phyloP scores from a whole-genome alignment of 768 basidiomycete species.

The Rhodotorula graminis region DNA sequence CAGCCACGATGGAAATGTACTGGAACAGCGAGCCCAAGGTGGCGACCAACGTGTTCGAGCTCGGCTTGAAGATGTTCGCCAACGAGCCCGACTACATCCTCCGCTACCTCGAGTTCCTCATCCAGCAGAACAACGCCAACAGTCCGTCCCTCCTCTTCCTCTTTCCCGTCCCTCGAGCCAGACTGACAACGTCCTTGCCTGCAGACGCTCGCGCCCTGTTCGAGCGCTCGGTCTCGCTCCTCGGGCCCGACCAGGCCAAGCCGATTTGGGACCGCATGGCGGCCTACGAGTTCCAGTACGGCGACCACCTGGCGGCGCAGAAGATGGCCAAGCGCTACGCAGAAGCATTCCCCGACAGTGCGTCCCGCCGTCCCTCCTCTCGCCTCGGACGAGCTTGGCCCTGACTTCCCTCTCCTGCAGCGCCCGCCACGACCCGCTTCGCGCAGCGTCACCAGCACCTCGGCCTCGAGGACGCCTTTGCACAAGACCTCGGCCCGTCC shows the following conservation, averaged over 20 bases:
- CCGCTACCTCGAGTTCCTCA: slow-evolving; percentile 84
- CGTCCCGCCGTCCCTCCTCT: slow-evolving; percentile 37
- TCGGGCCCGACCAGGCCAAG: slow-evolving; percentile 64
- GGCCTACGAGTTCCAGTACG: slow-evolving; percentile 88
- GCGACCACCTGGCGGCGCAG: slow-evolving; percentile 79
- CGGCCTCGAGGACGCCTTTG: slow-evolving; percentile 80
- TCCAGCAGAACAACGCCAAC: slow-evolving; percentile 89
- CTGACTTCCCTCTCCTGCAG: slow-evolving; percentile 49
- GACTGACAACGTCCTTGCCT: background rate
- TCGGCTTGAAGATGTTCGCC: slow-evolving; percentile 75
- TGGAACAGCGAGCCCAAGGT: slow-evolving; percentile 70
- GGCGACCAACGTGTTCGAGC: slow-evolving; percentile 87
- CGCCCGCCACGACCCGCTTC: slow-evolving; percentile 78
- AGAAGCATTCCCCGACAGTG: slow-evolving; percentile 80
- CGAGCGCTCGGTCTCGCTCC: slow-evolving; percentile 75
- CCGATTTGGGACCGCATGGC: slow-evolving; percentile 96
- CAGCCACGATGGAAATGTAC: slow-evolving; percentile 93
- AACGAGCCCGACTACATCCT: slow-evolving; percentile 70
- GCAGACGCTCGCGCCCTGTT: slow-evolving; percentile 93
- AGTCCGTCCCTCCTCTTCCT: slow-evolving; percentile 56
- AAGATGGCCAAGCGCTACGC: slow-evolving; percentile 84
- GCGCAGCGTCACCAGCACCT: slow-evolving; percentile 53
- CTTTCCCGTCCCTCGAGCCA: background rate
- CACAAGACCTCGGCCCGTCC: slow-evolving; percentile 67
- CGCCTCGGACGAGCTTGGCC: background rate